Percentiles rank a stretch among this genome's conserved stretches.
phyloP scores from a whole-genome alignment of 192 early-diverging fungal genomes.

The Piromyces finnis region DNA sequence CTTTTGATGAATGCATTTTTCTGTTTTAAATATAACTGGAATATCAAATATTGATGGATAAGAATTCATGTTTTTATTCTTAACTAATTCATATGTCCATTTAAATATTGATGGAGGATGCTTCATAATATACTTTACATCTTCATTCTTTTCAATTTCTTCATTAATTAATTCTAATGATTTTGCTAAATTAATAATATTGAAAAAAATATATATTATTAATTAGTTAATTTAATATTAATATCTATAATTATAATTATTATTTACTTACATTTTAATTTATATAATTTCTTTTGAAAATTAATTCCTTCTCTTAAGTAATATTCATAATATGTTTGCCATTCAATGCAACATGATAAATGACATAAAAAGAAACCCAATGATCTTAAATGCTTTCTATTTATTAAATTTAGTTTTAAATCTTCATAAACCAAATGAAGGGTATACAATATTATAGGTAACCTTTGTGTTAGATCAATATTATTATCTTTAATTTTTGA shows the following conservation, averaged over 20 bases:
- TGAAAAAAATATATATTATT: background rate
- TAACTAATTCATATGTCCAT: background rate
- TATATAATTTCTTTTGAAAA: background rate
- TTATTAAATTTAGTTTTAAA: conserved; percentile 15
- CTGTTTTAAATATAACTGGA: conserved; percentile 1
- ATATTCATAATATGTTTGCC: conserved; percentile 13
- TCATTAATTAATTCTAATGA: background rate
- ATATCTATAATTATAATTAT: background rate
- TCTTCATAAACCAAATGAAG: conserved; percentile 40
- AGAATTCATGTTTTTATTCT: background rate
- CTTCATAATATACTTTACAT: background rate
- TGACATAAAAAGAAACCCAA: conserved; percentile 10
- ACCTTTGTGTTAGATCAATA: background rate
- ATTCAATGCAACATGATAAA: conserved; percentile 7
- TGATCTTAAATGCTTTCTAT: conserved; percentile 7
- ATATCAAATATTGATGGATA: conserved; percentile 5
- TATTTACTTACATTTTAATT: conserved; percentile 1
- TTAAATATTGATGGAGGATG: background rate
- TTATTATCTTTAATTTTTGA: background rate
- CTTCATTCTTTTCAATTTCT: background rate
- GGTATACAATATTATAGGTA: conserved; percentile 13
- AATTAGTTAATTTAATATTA: background rate
- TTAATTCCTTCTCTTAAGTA: conserved; percentile 1
- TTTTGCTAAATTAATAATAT: background rate
- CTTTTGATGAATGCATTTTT: conserved; percentile 4